Conservation (phyloP, 371 early-diverging fungal species). For the Dichotomocladium elegans region DNA sequence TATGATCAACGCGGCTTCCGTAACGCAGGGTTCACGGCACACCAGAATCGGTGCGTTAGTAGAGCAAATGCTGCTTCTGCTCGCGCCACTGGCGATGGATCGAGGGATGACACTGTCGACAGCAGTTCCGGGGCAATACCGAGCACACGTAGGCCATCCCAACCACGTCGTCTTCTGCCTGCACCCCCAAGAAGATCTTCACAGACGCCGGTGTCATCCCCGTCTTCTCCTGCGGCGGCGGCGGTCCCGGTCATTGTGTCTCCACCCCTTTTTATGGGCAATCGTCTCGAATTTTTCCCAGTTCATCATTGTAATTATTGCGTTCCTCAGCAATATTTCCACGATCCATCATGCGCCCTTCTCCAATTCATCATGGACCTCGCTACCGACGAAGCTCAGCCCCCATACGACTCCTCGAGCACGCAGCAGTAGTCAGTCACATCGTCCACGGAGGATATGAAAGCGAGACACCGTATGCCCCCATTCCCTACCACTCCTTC, state of each 20-base stretch:
- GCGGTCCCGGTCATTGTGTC: too few relatives aligned
- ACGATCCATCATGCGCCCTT: constrained; percentile 14
- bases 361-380: not conserved
- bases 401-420: not conserved
- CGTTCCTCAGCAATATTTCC: constrained; percentile 16
- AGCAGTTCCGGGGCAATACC: too few relatives aligned
- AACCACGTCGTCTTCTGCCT: constrained; percentile 5
- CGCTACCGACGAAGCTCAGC: not conserved
- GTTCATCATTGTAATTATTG: constrained; percentile 24
- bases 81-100: not conserved
- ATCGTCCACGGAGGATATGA: too few relatives aligned
- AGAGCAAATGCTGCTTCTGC: not conserved
- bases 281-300: not conserved
- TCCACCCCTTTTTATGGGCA: not conserved
- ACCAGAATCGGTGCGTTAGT: constrained; percentile 33
- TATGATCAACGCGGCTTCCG: constrained; percentile 40
- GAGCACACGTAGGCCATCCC: too few relatives aligned
- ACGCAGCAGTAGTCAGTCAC: too few relatives aligned
- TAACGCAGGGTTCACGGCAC: constrained; percentile 38
- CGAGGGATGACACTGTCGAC: not conserved
- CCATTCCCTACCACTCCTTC: not conserved
- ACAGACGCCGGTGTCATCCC: not conserved
- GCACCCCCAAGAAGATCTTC: constrained; percentile 3
- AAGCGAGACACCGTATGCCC: too few relatives aligned
- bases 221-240: too few relatives aligned